phyloP scores from a whole-genome alignment of 2,329 filamentous ascomycete genomes.

The Fusarium sp. region DNA sequence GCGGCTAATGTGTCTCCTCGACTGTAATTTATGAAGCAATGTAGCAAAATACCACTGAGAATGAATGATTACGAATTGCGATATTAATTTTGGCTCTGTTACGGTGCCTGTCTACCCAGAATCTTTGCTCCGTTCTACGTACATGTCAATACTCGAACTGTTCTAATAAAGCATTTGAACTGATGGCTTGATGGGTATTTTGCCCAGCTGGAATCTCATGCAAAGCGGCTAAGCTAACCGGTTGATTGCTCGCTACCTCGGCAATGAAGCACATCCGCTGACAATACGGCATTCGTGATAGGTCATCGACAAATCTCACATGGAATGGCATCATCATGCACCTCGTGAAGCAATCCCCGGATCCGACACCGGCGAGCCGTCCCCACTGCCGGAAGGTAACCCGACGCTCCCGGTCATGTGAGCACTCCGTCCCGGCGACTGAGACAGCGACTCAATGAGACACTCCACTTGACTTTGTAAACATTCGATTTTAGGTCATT shows the following conservation, averaged over 20 bases:
- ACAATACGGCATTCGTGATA: too few relatives aligned
- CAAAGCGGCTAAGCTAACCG: too few relatives aligned
- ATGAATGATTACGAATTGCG: conserved; percentile 35
- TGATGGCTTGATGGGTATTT: too few relatives aligned
- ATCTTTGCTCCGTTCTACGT: background rate
- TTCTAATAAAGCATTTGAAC: background rate
- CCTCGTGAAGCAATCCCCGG: conserved; percentile 1
- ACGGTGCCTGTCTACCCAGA: background rate
- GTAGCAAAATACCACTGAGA: conserved; percentile 46
- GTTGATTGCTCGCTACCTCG: background rate
- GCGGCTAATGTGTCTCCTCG: conserved; percentile 36
- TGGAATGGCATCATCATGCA: background rate
- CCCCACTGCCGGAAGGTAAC: background rate
- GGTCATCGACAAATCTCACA: background rate
- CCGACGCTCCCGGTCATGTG: conserved; percentile 25
- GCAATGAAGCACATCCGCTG: background rate
- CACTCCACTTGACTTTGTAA: background rate
- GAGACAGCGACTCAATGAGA: background rate
- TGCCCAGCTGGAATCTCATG: too few relatives aligned
- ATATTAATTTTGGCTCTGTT: background rate
- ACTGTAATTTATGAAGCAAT: conserved; percentile 44
- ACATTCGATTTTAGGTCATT: background rate
- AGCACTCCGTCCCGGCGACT: background rate
- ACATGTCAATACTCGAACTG: background rate
- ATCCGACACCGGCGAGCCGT: background rate